These are phyloP conservation scores for Pyrrhoderma noxium DNA, from an alignment of 1,284 basidiomycete species.

Conservation along the genomic window DNA sequence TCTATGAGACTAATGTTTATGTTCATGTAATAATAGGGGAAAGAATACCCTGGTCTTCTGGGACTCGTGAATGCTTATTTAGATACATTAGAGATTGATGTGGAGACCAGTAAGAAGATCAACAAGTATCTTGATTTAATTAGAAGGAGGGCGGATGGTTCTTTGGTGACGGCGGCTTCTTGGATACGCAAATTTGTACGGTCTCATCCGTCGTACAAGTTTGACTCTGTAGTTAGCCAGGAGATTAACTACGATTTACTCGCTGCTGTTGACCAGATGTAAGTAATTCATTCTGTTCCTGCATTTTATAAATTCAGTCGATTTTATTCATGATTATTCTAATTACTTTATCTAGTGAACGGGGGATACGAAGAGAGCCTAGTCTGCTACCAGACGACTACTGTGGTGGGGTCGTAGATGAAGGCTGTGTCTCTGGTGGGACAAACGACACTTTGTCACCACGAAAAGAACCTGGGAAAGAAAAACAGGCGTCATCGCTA, in stretches of 20 bases:
- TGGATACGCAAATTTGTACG: conserved; percentile 94
- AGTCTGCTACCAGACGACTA: conserved; percentile 58
- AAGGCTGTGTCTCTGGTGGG: conserved; percentile 13
- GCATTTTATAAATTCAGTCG: not conserved
- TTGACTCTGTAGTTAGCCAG: conserved; percentile 84
- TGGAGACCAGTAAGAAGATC: conserved; percentile 58
- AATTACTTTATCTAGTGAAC: conserved; percentile 44
- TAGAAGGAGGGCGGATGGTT: conserved; percentile 71
- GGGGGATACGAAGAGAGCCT: conserved; percentile 57
- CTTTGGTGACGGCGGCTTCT: conserved; percentile 82
- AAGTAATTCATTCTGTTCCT: conserved; percentile 32
- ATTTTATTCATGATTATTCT: conserved; percentile 2
- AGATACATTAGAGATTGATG: conserved; percentile 78
- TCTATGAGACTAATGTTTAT: not conserved
- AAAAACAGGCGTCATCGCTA: not conserved
- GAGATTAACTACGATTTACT: conserved; percentile 95
- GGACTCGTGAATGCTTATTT: conserved; percentile 84
- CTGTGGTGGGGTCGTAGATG: conserved; percentile 31
- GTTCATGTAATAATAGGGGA: conserved; percentile 33
- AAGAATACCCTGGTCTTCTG: conserved; percentile 78
- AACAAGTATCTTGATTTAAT: conserved; percentile 77
- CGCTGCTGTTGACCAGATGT: conserved; percentile 89
- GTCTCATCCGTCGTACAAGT: conserved; percentile 83
- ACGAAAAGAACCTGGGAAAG: not conserved
- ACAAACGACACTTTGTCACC: conserved; percentile 1